Evolutionary conservation across 805 yeast species (phyloP).

Genomic region (Lachancea thermotolerans): DNA sequence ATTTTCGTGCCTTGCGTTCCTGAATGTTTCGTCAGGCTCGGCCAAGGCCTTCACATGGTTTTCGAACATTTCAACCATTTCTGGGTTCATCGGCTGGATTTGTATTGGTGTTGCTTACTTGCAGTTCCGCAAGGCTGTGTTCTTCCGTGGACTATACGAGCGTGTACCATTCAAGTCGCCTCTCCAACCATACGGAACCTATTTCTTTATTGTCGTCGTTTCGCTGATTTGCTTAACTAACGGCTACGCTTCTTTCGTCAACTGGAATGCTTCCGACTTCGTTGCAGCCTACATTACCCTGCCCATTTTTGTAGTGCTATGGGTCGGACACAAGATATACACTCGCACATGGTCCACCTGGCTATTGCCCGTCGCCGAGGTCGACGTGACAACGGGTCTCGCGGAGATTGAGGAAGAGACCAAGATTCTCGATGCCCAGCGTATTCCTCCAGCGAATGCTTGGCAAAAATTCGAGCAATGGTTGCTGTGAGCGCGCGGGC

Average conservation of each 20-base stretch:
- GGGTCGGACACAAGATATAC: constrained; percentile 51
- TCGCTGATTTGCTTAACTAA: constrained; percentile 55
- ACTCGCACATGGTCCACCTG: constrained; percentile 37
- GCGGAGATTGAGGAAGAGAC: constrained; percentile 53
- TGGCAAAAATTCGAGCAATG: constrained; percentile 20
- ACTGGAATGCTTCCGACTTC: constrained; percentile 50
- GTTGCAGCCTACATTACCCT: constrained; percentile 68
- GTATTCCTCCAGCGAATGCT: constrained; percentile 16
- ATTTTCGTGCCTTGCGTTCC: constrained; percentile 39
- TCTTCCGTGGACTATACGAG: constrained; percentile 41
- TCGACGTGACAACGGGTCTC: constrained; percentile 56
- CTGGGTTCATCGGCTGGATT: constrained; percentile 56
- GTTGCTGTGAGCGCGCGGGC: constrained; percentile 9
- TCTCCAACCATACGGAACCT: constrained; percentile 32
- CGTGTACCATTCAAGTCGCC: constrained; percentile 49
- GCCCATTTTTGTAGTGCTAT: constrained; percentile 38
- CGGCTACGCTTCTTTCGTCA: constrained; percentile 61
- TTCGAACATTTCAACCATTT: constrained; percentile 51
- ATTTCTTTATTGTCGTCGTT: constrained; percentile 40
- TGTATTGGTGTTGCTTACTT: constrained; percentile 43
- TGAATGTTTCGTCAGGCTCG: constrained; percentile 44
- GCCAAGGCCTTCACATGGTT: constrained; percentile 54
- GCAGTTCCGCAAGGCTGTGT: constrained; percentile 55
- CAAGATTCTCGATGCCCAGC: constrained; percentile 23
- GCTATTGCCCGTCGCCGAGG: constrained; percentile 46